phyloP scores from a whole-genome alignment of 768 basidiomycete genomes.

The Trichaptum fuscoviolaceum region DNA sequence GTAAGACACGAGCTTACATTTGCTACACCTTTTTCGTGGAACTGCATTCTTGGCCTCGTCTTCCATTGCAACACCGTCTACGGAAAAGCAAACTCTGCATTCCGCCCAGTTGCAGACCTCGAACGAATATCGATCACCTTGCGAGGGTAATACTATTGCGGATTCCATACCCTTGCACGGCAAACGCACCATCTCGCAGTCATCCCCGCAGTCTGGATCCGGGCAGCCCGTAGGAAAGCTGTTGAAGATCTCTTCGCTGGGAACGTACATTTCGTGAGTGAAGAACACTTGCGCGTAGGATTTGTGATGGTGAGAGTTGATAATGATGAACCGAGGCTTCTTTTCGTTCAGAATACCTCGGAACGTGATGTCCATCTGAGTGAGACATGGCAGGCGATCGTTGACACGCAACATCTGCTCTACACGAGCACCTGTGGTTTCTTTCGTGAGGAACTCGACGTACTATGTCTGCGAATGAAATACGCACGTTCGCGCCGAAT shows the following conservation, averaged over 20 bases:
- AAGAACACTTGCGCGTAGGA: constrained; percentile 82
- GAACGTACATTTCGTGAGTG: constrained; percentile 65
- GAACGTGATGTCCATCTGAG: constrained; percentile 73
- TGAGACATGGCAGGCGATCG: constrained; percentile 73
- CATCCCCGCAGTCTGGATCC: constrained; percentile 73
- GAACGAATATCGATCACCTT: constrained; percentile 41
- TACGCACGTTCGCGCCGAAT: constrained; percentile 69
- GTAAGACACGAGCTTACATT: constrained; percentile 74
- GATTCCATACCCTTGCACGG: constrained; percentile 58
- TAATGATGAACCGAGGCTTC: constrained; percentile 66
- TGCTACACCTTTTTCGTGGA: constrained; percentile 62
- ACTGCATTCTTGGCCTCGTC: constrained; percentile 11
- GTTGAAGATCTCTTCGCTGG: constrained; percentile 65
- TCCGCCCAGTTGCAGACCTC: constrained; percentile 86
- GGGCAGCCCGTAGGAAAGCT: constrained; percentile 78
- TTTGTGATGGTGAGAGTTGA: constrained; percentile 76
- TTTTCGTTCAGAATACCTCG: constrained; percentile 75
- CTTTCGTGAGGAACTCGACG: constrained; percentile 5
- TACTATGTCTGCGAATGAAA: constrained; percentile 3
- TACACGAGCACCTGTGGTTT: constrained; percentile 52
- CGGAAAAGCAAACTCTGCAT: constrained; percentile 57
- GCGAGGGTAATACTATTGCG: constrained; percentile 59
- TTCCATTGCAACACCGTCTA: constrained; percentile 24
- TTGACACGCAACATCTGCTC: constrained; percentile 62
- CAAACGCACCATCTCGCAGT: constrained; percentile 80